These are phyloP conservation scores for Solanum corneliomulleri DNA, from an alignment of 257 asterid genomes.

Conservation along the genomic window DNA sequence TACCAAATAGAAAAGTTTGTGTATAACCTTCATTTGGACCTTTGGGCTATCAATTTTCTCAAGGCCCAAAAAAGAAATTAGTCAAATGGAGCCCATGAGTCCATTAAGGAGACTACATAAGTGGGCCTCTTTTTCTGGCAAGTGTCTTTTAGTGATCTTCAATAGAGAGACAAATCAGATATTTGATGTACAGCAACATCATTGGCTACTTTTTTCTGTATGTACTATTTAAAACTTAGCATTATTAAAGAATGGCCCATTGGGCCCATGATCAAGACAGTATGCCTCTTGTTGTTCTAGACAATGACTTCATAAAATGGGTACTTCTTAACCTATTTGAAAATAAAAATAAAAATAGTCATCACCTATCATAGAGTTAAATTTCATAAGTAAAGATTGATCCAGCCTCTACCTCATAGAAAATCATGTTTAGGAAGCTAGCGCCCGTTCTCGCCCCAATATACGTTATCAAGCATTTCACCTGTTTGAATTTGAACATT, in stretches of 20 bases:
- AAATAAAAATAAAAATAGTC: neutral
- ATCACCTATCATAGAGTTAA: neutral
- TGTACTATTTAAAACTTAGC: neutral
- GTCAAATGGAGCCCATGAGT: neutral
- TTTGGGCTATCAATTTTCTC: neutral
- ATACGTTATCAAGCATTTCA: neutral
- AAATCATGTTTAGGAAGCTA: neutral
- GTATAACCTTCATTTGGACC: neutral
- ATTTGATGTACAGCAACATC: neutral
- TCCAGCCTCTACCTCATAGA: neutral
- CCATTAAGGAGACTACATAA: neutral
- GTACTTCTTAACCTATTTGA: neutral
- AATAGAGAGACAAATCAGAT: neutral
- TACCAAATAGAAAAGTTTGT: neutral
- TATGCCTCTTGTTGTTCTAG: neutral
- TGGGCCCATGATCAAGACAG: constrained; percentile 2
- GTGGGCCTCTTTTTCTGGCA: neutral
- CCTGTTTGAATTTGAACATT: neutral
- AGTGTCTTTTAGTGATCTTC: neutral
- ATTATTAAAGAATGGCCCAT: neutral
- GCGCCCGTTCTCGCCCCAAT: neutral
- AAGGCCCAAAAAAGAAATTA: neutral
- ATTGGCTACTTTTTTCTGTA: neutral
- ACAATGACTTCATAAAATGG: neutral
- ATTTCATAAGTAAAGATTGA: neutral